A percentile compares a stretch with the other conserved stretches of the same genome.
Conservation (phyloP, 208 protist genomes). For the Trypanosoma caninum region DNA sequence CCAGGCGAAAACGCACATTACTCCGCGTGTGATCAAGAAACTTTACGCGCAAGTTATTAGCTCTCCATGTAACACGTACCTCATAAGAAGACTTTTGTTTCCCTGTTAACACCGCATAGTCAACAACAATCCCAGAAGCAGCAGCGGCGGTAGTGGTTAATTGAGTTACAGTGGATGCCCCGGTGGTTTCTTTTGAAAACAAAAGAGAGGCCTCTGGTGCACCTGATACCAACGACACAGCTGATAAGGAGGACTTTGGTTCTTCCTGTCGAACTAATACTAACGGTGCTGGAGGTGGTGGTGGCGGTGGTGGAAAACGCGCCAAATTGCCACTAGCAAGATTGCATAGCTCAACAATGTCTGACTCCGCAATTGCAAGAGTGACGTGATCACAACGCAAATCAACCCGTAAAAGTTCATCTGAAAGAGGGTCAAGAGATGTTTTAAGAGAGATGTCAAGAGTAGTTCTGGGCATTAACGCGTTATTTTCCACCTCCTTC, state of each 20-base stretch:
- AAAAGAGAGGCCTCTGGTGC: not conserved
- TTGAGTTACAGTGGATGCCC: not conserved
- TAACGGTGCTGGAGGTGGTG: not conserved
- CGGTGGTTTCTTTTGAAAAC: no score
- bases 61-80: constrained; percentile 19
- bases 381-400: constrained; percentile 48
- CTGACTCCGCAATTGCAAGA: constrained; percentile 35
- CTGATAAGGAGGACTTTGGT: not conserved
- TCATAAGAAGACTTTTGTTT: no score
- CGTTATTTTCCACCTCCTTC: not conserved
- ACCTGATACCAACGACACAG: not conserved
- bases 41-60: constrained; percentile 8
- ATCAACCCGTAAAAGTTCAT: constrained; percentile 45
- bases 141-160: not conserved
- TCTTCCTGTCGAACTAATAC: no score
- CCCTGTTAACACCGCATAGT: no score
- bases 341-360: constrained; percentile 56
- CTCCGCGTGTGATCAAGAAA: constrained; percentile 10
- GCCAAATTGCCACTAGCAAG: constrained; percentile 64
- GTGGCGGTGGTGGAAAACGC: constrained; percentile 20
- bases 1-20: constrained; percentile 15
- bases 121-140: not conserved
- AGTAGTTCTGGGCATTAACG: constrained; percentile 47
- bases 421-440: constrained; percentile 48
- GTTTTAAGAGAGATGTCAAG: constrained; percentile 57